Base-by-base conservation (phyloP, 257 asterid genomes). In the Salvia hispanica region DNA sequence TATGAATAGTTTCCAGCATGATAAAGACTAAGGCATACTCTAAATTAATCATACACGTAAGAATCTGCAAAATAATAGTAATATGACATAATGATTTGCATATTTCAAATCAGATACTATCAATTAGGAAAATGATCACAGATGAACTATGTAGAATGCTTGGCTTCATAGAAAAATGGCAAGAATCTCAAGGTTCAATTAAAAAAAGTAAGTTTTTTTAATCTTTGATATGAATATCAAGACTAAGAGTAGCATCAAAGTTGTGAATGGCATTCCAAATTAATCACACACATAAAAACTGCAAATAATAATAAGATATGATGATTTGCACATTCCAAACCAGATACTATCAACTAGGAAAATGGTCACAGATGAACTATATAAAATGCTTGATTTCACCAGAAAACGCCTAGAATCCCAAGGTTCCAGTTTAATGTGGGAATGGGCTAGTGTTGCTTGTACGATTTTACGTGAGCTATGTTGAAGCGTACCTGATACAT, bases 281-380 rank as follows among this genome's bases (percentile, higher is more conserved):
- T 5, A 64, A 48, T 48, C 58, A 33, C n/a, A n/a, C n/a, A n/a
- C n/a, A n/a, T n/a, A n/a, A n/a, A n/a, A n/a, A n/a, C n/a, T n/a
- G n/a, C n/a, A n/a, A n/a, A n/a, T 3, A 45, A 65, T 72, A 56
- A 54, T 64, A 18, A 18, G 44, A 15, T 64, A 58, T 53, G 18
- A 55, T 12, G 42, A 33, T 57, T 16, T 33, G 50, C 55, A 39
- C 57, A 52, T 37, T 65, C 68, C 39, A 34, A 21, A 58, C 50
- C 47, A 59, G 51, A 62, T 56, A 21, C n/a, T 54, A 60, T 64
- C 8, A 42, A 28, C 31, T 18, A 70, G 52, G 72, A 75, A 18
- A 0, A 51, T 48, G 53, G 47, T 61, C 62, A 56, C 2, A 56
- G 3, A 45, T 7, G 52, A 59, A 31, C 48, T 52, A n/a, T 44